phyloP scores from a whole-genome alignment of 371 early-diverging fungal genomes.

The Mucor velutinosus region DNA sequence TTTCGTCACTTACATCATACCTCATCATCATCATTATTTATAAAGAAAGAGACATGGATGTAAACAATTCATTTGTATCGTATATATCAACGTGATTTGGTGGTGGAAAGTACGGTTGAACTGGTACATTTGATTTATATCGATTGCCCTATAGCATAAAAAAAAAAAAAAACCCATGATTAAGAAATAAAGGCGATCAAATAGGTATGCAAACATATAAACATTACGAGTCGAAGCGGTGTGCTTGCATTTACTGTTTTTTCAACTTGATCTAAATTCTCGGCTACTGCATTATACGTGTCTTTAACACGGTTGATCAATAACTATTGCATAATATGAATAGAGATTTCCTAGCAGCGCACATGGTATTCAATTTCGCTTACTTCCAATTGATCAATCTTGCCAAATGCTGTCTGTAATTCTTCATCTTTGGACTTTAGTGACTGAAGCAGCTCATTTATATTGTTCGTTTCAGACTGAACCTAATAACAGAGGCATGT shows the following conservation, averaged over 20 bases:
- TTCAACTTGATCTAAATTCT: slow-evolving; percentile 43
- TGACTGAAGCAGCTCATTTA: slow-evolving; percentile 12
- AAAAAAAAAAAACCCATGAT: neutral
- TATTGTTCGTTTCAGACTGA: slow-evolving; percentile 20
- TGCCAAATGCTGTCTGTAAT: slow-evolving; percentile 30
- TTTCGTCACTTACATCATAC: slow-evolving; percentile 6
- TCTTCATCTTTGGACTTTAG: slow-evolving; percentile 24
- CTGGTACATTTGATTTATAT: slow-evolving; percentile 7
- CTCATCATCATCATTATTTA: slow-evolving; percentile 2
- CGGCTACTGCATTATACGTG: slow-evolving; percentile 40
- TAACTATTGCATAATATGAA: neutral
- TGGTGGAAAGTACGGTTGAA: slow-evolving; percentile 55
- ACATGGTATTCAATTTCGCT: neutral
- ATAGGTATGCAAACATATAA: neutral
- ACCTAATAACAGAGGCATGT: slow-evolving; percentile 11
- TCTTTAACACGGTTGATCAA: slow-evolving; percentile 34
- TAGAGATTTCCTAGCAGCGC: neutral
- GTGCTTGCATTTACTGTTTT: slow-evolving; percentile 33
- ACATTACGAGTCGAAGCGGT: slow-evolving; percentile 26
- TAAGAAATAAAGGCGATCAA: neutral
- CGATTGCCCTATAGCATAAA: slow-evolving; percentile 1
- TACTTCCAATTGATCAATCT: slow-evolving; percentile 48
- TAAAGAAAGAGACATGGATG: neutral
- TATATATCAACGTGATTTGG: slow-evolving; percentile 45
- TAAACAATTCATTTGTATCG: slow-evolving; percentile 31